Percentiles rank a stretch among this genome's conserved stretches.
These are phyloP conservation scores for Hibiscus syriacus DNA, from an alignment of 345 rosid species.

Conservation along the genomic window DNA sequence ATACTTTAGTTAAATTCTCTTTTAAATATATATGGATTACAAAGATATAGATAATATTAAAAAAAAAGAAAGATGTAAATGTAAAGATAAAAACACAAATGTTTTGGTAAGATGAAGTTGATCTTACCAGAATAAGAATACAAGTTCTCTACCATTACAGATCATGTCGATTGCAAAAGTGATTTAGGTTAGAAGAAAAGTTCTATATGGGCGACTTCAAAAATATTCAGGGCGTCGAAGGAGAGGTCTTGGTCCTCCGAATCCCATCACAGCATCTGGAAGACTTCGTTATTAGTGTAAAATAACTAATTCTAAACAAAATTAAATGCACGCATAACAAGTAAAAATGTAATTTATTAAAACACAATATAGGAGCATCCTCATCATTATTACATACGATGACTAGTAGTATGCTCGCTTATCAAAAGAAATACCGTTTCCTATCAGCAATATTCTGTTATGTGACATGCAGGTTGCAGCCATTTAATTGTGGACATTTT, in stretches of 20 bases:
- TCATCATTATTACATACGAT: constrained; percentile 6
- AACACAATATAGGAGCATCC: too few relatives aligned
- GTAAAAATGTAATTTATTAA: too few relatives aligned
- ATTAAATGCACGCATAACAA: too few relatives aligned
- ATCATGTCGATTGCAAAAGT: background rate
- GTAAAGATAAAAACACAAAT: too few relatives aligned
- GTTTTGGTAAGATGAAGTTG: background rate
- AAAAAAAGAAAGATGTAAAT: background rate
- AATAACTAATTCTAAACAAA: background rate
- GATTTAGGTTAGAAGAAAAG: background rate
- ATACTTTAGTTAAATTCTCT: too few relatives aligned
- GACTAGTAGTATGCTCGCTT: background rate
- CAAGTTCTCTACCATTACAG: background rate
- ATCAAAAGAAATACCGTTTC: background rate
- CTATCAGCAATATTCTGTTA: background rate
- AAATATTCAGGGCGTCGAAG: background rate
- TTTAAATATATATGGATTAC: too few relatives aligned
- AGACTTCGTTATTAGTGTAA: background rate
- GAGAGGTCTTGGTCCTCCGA: background rate
- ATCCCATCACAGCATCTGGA: background rate
- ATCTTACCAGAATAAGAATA: background rate
- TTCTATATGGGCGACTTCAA: background rate
- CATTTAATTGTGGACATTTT: background rate
- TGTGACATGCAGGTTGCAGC: constrained; percentile 1
- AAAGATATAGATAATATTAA: background rate